Percentiles rank a stretch among this genome's conserved stretches.
phyloP scores from a whole-genome alignment of 164 flowering plant genomes.

The Dillenia turbinata region DNA sequence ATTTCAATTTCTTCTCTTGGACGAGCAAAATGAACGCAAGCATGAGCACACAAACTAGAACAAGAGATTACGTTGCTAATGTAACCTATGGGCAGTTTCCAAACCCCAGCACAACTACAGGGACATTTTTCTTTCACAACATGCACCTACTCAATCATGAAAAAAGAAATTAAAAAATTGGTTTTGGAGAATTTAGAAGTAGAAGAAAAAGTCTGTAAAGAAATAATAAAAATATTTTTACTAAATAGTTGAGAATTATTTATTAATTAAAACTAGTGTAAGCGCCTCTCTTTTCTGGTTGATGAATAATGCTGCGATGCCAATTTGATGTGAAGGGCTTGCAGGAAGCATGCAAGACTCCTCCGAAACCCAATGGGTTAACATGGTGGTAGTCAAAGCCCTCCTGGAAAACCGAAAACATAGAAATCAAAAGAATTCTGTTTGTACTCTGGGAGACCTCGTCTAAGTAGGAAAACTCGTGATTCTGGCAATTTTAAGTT shows the following conservation, averaged over 20 bases:
- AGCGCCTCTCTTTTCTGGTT: conserved; percentile 48
- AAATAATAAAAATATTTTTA: no score
- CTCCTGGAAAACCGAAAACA: conserved; percentile 31
- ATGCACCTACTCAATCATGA: conserved; percentile 31
- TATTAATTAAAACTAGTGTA: background rate
- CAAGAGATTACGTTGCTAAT: conserved; percentile 40
- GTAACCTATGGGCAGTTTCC: conserved; percentile 73
- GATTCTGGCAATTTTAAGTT: no score
- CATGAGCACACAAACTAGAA: no score
- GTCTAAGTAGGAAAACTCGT: no score
- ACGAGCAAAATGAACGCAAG: no score
- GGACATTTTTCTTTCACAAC: conserved; percentile 68
- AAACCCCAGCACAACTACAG: conserved; percentile 45
- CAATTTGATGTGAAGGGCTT: conserved; percentile 60
- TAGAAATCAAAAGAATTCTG: background rate
- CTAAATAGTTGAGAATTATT: background rate
- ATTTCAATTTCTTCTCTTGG: no score
- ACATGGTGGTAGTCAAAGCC: conserved; percentile 64
- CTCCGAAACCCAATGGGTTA: conserved; percentile 61
- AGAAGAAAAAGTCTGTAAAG: background rate
- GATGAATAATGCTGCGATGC: conserved; percentile 52
- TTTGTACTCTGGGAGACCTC: no score
- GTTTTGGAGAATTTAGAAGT: background rate
- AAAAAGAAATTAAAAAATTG: background rate
- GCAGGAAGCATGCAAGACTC: conserved; percentile 53